Conservation (phyloP, 768 basidiomycete species). For the Tricholoma terreum region DNA sequence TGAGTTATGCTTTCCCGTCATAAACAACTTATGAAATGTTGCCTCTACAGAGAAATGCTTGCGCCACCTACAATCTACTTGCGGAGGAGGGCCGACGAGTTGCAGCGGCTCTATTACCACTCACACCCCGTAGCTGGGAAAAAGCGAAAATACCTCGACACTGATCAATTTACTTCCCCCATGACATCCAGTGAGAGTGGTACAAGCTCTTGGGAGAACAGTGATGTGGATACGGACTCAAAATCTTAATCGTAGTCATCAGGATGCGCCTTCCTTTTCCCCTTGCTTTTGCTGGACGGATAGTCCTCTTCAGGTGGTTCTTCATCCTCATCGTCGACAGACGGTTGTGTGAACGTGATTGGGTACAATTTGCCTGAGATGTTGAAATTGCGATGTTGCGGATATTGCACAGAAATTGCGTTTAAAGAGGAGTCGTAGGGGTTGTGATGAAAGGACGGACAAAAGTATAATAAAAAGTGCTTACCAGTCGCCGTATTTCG, state of each 20-base stretch:
- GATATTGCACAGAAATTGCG: background rate
- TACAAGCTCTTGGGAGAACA: background rate
- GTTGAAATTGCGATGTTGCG: constrained; percentile 7
- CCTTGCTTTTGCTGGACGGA: constrained; percentile 43
- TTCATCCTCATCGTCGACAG: constrained; percentile 62
- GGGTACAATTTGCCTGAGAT: constrained; percentile 55
- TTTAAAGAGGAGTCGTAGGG: constrained; percentile 9
- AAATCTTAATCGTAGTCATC: constrained; percentile 18
- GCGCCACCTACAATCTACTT: constrained; percentile 92
- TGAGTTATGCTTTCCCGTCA: constrained; percentile 30
- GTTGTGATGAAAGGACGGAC: constrained; percentile 15
- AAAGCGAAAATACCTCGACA: constrained; percentile 23
- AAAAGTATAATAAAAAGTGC: constrained; percentile 21
- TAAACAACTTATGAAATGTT: constrained; percentile 1
- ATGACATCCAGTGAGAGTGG: background rate
- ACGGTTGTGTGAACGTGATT: constrained; percentile 55
- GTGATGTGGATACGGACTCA: background rate
- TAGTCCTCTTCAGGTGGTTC: constrained; percentile 30
- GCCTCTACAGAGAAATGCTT: constrained; percentile 77
- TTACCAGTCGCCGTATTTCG: constrained; percentile 56
- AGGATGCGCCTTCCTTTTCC: constrained; percentile 58
- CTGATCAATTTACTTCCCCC: background rate
- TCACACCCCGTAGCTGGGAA: constrained; percentile 52
- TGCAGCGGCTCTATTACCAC: constrained; percentile 84
- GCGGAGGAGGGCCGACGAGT: constrained; percentile 92